These are phyloP conservation scores for Candida hispaniensis DNA, from an alignment of 805 yeast genomes.

Conservation along the genomic window DNA sequence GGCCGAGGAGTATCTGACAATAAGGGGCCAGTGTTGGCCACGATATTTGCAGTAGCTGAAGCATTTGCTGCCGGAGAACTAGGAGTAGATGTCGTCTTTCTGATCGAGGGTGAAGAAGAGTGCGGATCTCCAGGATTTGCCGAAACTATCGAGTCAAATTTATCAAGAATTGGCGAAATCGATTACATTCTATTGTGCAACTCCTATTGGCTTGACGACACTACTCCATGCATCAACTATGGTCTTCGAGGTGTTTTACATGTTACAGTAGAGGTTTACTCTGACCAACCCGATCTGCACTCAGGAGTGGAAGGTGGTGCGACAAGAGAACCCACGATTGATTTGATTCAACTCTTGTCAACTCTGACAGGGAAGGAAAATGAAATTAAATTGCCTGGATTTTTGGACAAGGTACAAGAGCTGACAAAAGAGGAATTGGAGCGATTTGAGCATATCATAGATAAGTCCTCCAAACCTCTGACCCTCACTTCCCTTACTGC, in stretches of 20 bases:
- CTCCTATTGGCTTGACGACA: constrained; percentile 88
- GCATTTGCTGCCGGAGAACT: constrained; percentile 42
- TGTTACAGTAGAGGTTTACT: constrained; percentile 56
- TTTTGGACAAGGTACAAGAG: constrained; percentile 56
- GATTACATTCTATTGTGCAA: constrained; percentile 88
- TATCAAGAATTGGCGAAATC: constrained; percentile 77
- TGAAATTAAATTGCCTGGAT: constrained; percentile 51
- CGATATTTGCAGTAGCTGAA: constrained; percentile 78
- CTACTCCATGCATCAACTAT: constrained; percentile 82
- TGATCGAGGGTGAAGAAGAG: constrained; percentile 94
- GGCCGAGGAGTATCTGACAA: constrained; percentile 94
- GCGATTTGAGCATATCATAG: constrained; percentile 51
- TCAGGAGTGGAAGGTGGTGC: constrained; percentile 97
- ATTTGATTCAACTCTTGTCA: constrained; percentile 61
- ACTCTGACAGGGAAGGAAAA: constrained; percentile 49
- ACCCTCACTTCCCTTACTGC: constrained; percentile 26
- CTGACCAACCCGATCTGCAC: constrained; percentile 80
- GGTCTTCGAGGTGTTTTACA: constrained; percentile 89
- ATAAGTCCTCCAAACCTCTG: constrained; percentile 25
- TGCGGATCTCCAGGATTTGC: constrained; percentile 82
- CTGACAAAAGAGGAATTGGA: constrained; percentile 46
- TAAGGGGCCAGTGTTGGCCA: constrained; percentile 85
- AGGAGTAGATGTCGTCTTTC: constrained; percentile 62
- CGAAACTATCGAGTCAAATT: constrained; percentile 54
- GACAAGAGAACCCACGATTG: constrained; percentile 79